Evolutionary conservation across 2,329 filamentous ascomycete genomes (phyloP).

Genomic region (Fusarium floridanum): DNA sequence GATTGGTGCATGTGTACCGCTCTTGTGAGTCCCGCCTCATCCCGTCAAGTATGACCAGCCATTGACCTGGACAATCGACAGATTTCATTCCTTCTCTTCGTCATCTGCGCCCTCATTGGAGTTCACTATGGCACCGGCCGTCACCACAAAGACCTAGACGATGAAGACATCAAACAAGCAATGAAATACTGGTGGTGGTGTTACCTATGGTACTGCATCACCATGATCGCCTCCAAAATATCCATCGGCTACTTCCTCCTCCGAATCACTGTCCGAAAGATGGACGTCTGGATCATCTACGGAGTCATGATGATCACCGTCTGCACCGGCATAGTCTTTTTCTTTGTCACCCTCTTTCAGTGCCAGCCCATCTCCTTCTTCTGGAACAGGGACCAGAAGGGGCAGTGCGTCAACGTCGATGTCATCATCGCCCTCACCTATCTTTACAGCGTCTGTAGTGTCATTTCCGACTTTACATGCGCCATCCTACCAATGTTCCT

Average conservation of each 20-base stretch:
- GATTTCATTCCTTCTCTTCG: conserved; percentile 54
- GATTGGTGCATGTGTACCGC: conserved; percentile 56
- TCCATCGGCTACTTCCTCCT: conserved; percentile 59
- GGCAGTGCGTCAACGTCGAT: conserved; percentile 55
- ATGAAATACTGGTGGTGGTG: conserved; percentile 57
- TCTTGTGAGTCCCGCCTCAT: conserved; percentile 40
- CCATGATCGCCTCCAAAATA: conserved; percentile 56
- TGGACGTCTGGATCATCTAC: conserved; percentile 54
- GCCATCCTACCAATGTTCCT: conserved; percentile 67
- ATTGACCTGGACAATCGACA: conserved; percentile 18
- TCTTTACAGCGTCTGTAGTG: conserved; percentile 63
- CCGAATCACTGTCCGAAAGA: conserved; percentile 53
- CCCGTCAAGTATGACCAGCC: no score
- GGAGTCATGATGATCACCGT: conserved; percentile 52
- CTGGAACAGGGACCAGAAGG: conserved; percentile 53
- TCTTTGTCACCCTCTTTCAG: conserved; percentile 58
- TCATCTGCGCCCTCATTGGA: conserved; percentile 51
- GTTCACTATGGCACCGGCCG: conserved; percentile 57
- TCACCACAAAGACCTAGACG: conserved; percentile 50
- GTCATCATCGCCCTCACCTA: conserved; percentile 66
- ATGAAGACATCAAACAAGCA: conserved; percentile 45
- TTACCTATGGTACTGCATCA: conserved; percentile 53
- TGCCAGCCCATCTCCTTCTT: conserved; percentile 57
- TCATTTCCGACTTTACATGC: conserved; percentile 64
- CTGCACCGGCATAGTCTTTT: conserved; percentile 54